Percentiles rank a stretch among this genome's conserved stretches.
Evolutionary conservation across 345 rosid species (phyloP).

Genomic region (Atalantia buxifolia): DNA sequence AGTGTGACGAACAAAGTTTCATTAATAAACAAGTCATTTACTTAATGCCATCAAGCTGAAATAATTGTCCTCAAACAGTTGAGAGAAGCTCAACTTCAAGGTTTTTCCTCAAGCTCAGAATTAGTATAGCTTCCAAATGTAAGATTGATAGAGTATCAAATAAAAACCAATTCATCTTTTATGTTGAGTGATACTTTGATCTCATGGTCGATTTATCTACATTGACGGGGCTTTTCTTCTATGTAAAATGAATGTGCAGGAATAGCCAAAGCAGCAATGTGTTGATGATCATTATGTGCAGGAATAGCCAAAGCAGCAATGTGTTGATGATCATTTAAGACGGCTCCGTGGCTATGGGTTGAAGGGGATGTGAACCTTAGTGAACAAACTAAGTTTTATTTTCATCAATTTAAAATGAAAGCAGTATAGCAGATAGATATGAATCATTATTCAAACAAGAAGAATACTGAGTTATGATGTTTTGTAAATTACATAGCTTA

Average conservation of each 20-base stretch:
- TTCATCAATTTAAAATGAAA: not conserved
- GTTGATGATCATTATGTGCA: not conserved
- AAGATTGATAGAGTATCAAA: not conserved
- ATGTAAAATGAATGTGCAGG: conserved; percentile 1
- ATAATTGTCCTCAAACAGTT: not conserved
- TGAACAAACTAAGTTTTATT: not conserved
- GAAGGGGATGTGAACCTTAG: not conserved
- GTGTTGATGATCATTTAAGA: not conserved
- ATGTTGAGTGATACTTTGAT: not conserved
- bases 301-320: not conserved
- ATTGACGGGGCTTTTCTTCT: not conserved
- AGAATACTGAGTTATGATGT: not conserved
- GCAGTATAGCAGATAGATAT: not conserved
- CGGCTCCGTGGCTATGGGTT: not conserved
- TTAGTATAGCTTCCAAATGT: not conserved
- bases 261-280: not conserved
- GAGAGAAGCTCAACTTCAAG: not conserved
- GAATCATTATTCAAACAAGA: not conserved
- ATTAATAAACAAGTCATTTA: not conserved
- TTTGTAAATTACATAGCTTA: not conserved
- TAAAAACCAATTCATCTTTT: not conserved
- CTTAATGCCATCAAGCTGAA: not conserved
- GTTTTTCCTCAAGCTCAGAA: not conserved
- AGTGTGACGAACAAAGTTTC: not conserved
- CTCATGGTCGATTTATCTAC: not conserved